These are phyloP conservation scores for Coprinopsis marcescibilis DNA, from an alignment of 768 basidiomycete genomes.

Conservation along the genomic window DNA sequence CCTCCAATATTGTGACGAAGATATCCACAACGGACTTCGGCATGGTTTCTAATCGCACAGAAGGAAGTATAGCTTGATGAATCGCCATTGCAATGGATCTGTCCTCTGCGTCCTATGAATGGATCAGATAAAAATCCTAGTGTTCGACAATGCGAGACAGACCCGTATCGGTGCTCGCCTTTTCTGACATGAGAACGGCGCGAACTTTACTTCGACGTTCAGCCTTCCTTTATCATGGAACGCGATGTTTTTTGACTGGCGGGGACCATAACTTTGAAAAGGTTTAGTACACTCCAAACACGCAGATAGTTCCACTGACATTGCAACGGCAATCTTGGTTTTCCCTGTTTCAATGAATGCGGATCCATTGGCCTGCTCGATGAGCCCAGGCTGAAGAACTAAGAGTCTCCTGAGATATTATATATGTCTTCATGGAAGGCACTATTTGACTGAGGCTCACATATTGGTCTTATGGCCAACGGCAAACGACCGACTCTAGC, in stretches of 20 bases:
- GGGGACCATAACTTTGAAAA: slow-evolving; percentile 66
- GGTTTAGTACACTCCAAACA: slow-evolving; percentile 10
- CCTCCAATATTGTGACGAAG: slow-evolving; percentile 84
- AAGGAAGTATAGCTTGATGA: slow-evolving; percentile 77
- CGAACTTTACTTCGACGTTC: slow-evolving; percentile 95
- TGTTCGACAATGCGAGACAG: slow-evolving; percentile 27
- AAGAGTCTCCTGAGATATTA: slow-evolving; percentile 9
- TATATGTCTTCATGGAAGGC: slow-evolving; percentile 8
- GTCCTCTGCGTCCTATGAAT: slow-evolving; percentile 86
- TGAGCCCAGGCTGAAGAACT: slow-evolving; percentile 89
- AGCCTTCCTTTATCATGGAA: slow-evolving; percentile 87
- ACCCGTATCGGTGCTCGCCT: slow-evolving; percentile 85
- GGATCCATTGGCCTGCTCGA: slow-evolving; percentile 92
- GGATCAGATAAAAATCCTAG: too few species aligned
- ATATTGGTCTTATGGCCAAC: slow-evolving; percentile 78
- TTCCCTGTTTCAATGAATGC: slow-evolving; percentile 92
- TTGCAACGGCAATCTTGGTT: slow-evolving; percentile 93
- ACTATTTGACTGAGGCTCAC: slow-evolving; percentile 36
- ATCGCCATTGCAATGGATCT: slow-evolving; percentile 77
- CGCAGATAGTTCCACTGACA: slow-evolving; percentile 42
- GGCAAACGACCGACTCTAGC: slow-evolving; percentile 47
- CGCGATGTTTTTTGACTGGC: slow-evolving; percentile 70
- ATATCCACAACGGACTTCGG: slow-evolving; percentile 94
- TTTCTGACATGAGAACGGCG: slow-evolving; percentile 81
- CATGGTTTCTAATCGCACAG: slow-evolving; percentile 82